Evolutionary conservation across 2,329 filamentous ascomycete species (phyloP), one percentile per base, ranked within the genome.

Genomic region (Orbilia ellipsospora): DNA sequence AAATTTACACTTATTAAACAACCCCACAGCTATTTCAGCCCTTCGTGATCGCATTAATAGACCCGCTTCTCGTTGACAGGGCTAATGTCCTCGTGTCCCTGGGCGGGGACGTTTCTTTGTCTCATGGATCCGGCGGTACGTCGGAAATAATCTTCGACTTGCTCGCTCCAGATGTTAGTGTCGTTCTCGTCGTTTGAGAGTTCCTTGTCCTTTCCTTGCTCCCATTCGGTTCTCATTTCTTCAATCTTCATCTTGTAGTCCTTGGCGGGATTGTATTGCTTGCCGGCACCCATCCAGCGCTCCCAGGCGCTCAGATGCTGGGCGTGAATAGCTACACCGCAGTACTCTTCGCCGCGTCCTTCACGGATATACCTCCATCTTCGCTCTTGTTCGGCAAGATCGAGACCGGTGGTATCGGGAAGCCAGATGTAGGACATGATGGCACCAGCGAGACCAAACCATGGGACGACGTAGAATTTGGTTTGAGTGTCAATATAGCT

Each of bases 371-470:
- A 97, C 68, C 86, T 84, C 94, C 94, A 98, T 80, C 94, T 90
- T 78, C 94, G 92, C 84, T 98, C 94, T 84, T 97, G 94, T 83
- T 98, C 94, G 86, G 97, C 96, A 77, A 98, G 89, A 82, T 98
- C 94, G 45, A 98, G 90, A 68, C 94, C 94, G 8, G 94, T 97
- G 80, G 94, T 98, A 82, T 98, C 94, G n/a, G 94, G 94, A 36
- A 98, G 89, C 87, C 93, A 98, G 80, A 96, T 78, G 78, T 85
- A 89, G 51, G 94, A 97, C 73, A 97, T 83, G 28, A 97, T 79
- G 84, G 95, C 92, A 79, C 94, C 94, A 15, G 86, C 90, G 15
- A 97, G 90, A 81, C 94, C 94, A 82, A 96, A 97, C 94, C 94
- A 97, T 18, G 94, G 93, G 0, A 97, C 93, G 51, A 97, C 89